These are phyloP conservation scores for Rhodamnia rubescens DNA, from an alignment of 345 rosid genomes.

Conservation along the genomic window DNA sequence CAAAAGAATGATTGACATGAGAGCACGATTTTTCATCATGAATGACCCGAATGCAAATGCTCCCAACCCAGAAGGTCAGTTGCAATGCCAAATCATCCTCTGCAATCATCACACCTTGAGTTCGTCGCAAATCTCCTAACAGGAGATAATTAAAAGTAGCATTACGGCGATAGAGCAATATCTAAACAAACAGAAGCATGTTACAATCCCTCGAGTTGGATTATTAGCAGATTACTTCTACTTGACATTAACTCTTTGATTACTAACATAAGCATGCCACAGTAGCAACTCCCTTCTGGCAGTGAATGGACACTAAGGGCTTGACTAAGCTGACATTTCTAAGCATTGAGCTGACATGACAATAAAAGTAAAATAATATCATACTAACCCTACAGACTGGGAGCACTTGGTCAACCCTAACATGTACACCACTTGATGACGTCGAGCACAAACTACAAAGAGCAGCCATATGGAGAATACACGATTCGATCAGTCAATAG, in stretches of 20 bases:
- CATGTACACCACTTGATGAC: not conserved
- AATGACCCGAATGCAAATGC: not conserved
- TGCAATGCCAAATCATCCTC: not conserved
- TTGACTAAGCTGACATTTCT: not conserved
- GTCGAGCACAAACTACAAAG: not conserved
- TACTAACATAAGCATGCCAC: not conserved
- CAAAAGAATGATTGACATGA: not conserved
- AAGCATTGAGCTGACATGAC: not conserved
- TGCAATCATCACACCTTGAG: not conserved
- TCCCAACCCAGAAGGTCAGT: not conserved
- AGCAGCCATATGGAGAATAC: not conserved
- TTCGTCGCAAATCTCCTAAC: not conserved
- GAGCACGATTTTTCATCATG: not conserved
- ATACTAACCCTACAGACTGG: not conserved
- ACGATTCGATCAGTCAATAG: not conserved
- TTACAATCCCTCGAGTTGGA: not conserved
- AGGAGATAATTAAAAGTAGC: not conserved
- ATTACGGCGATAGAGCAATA: not conserved
- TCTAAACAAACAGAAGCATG: not conserved
- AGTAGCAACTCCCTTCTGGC: not conserved
- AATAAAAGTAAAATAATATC: not conserved
- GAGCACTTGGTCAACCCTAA: not conserved
- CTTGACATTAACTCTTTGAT: not conserved
- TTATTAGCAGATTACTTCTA: not conserved
- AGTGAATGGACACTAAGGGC: not conserved